Conservation (phyloP, 305 asterid species). For the Fraxinus platypoda region DNA sequence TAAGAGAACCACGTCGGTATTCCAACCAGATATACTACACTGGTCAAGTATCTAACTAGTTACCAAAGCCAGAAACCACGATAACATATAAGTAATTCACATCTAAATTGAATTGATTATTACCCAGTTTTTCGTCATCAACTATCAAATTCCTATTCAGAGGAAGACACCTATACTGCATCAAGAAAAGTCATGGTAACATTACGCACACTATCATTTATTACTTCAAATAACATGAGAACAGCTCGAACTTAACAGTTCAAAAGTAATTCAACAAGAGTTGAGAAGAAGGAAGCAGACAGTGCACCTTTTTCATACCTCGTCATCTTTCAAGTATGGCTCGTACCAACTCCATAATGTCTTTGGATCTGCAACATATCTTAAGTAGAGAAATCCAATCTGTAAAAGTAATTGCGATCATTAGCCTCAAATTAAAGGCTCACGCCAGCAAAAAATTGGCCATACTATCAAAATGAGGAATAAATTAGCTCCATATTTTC, state of each 20-base stretch:
- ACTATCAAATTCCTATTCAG: background rate
- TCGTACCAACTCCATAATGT: constrained; percentile 93
- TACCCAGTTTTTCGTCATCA: background rate
- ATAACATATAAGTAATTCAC: constrained; percentile 10
- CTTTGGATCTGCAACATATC: constrained; percentile 92
- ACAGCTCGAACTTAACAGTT: constrained; percentile 9
- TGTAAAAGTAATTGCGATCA: constrained; percentile 31
- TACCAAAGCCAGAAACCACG: constrained; percentile 6
- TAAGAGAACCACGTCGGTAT: background rate
- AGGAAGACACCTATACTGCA: constrained; percentile 17
- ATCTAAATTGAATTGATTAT: constrained; percentile 13
- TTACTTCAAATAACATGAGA: constrained; percentile 8
- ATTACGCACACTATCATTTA: background rate
- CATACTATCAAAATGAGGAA: constrained; percentile 7
- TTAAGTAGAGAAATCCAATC: constrained; percentile 88
- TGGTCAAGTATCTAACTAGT: background rate
- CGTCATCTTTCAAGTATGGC: constrained; percentile 90
- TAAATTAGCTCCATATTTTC: background rate
- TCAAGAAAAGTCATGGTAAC: constrained; percentile 20
- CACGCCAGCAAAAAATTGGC: constrained; percentile 5
- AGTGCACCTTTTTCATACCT: constrained; percentile 57
- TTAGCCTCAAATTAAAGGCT: constrained; percentile 12
- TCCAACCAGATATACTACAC: constrained; percentile 19
- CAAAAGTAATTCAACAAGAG: constrained; percentile 1
- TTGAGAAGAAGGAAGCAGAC: background rate